phyloP scores from a whole-genome alignment of 2,329 filamentous ascomycete genomes.

The Epichloe typhina region DNA sequence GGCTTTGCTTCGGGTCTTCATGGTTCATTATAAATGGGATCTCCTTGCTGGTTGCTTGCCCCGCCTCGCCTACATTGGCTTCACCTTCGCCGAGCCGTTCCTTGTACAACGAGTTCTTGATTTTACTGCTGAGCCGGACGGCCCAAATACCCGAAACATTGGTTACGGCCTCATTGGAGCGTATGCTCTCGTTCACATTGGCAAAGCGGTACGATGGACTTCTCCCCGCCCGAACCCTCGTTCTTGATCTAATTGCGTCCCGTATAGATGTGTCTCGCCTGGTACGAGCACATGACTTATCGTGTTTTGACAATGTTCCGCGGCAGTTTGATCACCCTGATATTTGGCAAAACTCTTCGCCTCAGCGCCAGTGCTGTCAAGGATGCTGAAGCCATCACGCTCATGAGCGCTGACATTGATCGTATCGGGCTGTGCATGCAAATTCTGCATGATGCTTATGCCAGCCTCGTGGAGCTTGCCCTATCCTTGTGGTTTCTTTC shows the following conservation, averaged over 20 bases:
- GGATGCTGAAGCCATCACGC: conserved; percentile 23
- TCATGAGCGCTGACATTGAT: conserved; percentile 33
- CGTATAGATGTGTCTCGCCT: background rate
- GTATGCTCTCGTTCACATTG: conserved; percentile 24
- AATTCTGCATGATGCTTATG: conserved; percentile 21
- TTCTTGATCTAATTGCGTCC: conserved; percentile 12
- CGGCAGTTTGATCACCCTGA: conserved; percentile 26
- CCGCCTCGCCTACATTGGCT: conserved; percentile 22
- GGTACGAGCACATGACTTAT: conserved; percentile 19
- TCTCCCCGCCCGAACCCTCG: conserved; percentile 11
- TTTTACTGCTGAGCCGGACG: conserved; percentile 15
- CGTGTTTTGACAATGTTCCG: conserved; percentile 21
- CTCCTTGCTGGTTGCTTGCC: conserved; percentile 20
- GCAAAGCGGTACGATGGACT: conserved; percentile 22
- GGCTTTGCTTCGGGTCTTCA: conserved; percentile 12
- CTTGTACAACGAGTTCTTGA: conserved; percentile 23
- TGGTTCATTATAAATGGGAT: conserved; percentile 14
- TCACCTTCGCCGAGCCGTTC: conserved; percentile 30
- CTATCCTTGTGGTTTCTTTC: conserved; percentile 22
- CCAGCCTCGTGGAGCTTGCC: conserved; percentile 20
- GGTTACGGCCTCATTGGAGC: conserved; percentile 27
- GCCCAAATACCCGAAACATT: conserved; percentile 13
- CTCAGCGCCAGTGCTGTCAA: conserved; percentile 11
- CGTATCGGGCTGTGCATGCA: conserved; percentile 15
- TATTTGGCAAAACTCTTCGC: conserved; percentile 32